Evolutionary conservation across 495 filamentous ascomycete genomes (phyloP).

Genomic region (Penicillium verhagenii): DNA sequence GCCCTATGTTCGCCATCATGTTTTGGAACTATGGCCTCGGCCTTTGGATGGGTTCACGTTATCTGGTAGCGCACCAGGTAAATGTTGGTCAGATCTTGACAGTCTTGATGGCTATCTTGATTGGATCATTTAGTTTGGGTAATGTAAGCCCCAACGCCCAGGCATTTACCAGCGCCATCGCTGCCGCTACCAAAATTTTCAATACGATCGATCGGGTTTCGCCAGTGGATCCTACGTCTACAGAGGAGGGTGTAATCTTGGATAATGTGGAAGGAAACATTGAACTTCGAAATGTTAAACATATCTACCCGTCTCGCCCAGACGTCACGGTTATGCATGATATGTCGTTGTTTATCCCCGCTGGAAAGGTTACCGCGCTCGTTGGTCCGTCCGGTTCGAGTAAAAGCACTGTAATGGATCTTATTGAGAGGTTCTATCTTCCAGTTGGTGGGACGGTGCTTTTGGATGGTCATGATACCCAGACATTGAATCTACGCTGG

Average conservation of each 20-base stretch:
- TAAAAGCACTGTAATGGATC: conserved; percentile 64
- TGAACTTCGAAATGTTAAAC: conserved; percentile 77
- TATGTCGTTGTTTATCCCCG: conserved; percentile 73
- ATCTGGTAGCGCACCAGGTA: conserved; percentile 64
- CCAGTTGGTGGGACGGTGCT: neutral
- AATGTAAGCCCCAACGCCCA: conserved; percentile 85
- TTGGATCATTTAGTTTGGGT: conserved; percentile 86
- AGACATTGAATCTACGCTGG: conserved; percentile 75
- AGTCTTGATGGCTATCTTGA: conserved; percentile 85
- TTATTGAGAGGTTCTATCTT: conserved; percentile 63
- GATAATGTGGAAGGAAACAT: conserved; percentile 73
- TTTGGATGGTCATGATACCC: conserved; percentile 40
- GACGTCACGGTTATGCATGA: conserved; percentile 85
- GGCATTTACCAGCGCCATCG: conserved; percentile 76
- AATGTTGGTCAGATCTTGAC: conserved; percentile 58
- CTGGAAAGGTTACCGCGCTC: conserved; percentile 57
- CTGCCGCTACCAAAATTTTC: conserved; percentile 88
- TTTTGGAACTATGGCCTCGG: conserved; percentile 88
- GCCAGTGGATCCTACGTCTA: conserved; percentile 73
- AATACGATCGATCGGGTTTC: conserved; percentile 86
- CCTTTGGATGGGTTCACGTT: conserved; percentile 93
- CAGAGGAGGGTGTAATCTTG: conserved; percentile 64
- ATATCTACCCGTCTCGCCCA: conserved; percentile 90
- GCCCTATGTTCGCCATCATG: conserved; percentile 75
- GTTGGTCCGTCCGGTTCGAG: conserved; percentile 61